A percentile compares a stretch with the other conserved stretches of the same genome.
These are phyloP conservation scores for Hondaea fermentalgiana DNA, from an alignment of 108 stramenopile species.

Conservation along the genomic window DNA sequence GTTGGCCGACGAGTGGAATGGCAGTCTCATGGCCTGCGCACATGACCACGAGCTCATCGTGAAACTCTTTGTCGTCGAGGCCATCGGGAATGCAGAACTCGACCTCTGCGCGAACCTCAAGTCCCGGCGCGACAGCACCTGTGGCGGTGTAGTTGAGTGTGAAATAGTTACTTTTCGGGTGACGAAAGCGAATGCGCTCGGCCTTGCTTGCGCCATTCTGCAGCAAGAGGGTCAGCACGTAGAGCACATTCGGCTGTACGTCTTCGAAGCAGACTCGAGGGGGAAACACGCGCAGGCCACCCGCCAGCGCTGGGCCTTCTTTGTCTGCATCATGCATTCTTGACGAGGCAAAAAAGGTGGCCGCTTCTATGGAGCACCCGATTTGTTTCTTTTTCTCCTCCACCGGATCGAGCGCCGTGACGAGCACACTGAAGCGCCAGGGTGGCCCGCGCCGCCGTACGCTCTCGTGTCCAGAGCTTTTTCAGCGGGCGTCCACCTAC, in stretches of 20 bases:
- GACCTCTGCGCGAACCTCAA: constrained; percentile 28
- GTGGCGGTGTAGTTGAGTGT: constrained; percentile 25
- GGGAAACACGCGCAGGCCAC: not conserved
- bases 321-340: no score
- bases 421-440: no score
- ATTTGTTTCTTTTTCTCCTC: not conserved
- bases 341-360: no score
- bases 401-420: not conserved
- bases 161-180: not conserved
- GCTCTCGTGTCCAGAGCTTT: no score
- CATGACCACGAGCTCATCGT: not conserved
- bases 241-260: constrained; percentile 14
- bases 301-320: not conserved
- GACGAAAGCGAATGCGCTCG: constrained; percentile 9
- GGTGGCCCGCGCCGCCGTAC: no score
- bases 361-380: not conserved
- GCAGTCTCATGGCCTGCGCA: not conserved
- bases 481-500: no score
- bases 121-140: constrained; percentile 27
- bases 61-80: not conserved
- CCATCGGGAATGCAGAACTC: constrained; percentile 24
- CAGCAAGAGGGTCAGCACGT: constrained; percentile 28
- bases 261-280: constrained; percentile 6
- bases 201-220: constrained; percentile 10
- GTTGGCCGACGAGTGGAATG: not conserved